A percentile compares a stretch with the other conserved stretches of the same genome.
These are phyloP conservation scores for Fusarium scirpi DNA, from an alignment of 2,329 filamentous ascomycete genomes.

Conservation along the genomic window DNA sequence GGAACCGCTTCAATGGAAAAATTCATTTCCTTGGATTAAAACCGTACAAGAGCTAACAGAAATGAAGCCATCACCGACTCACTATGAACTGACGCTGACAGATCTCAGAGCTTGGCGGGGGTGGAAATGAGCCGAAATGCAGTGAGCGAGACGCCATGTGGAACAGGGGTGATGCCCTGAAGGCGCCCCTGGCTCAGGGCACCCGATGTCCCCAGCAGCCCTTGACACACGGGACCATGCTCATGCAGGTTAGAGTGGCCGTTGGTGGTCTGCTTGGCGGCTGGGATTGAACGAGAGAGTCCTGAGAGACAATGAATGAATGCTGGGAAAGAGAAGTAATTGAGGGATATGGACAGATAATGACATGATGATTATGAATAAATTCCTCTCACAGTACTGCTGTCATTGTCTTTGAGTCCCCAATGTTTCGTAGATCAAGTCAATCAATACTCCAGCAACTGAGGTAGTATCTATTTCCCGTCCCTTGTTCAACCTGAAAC, in stretches of 20 bases:
- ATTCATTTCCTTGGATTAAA: conserved; percentile 12
- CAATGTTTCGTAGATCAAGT: not conserved
- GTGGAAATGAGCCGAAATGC: conserved; percentile 13
- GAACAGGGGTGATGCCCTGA: conserved; percentile 34
- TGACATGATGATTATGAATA: not conserved
- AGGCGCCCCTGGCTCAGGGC: conserved; percentile 37
- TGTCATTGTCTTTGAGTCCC: not conserved
- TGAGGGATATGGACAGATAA: not conserved
- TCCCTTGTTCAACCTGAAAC: conserved; percentile 46
- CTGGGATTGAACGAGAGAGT: not conserved
- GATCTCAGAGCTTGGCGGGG: conserved; percentile 3
- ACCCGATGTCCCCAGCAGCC: conserved; percentile 30
- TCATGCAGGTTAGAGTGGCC: conserved; percentile 34
- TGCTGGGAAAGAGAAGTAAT: not conserved
- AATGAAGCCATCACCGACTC: conserved; percentile 48
- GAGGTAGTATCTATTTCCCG: not conserved
- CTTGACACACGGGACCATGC: conserved; percentile 31
- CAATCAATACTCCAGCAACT: not conserved
- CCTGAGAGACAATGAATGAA: not conserved
- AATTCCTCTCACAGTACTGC: not conserved
- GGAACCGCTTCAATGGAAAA: conserved; percentile 3
- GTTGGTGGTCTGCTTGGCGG: conserved; percentile 18
- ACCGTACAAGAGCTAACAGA: conserved; percentile 35
- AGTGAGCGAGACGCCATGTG: conserved; percentile 35
- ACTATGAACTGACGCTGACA: conserved; percentile 38